Evolutionary conservation across 2,329 filamentous ascomycete species (phyloP).

Genomic region (Nannizzia gypsea): DNA sequence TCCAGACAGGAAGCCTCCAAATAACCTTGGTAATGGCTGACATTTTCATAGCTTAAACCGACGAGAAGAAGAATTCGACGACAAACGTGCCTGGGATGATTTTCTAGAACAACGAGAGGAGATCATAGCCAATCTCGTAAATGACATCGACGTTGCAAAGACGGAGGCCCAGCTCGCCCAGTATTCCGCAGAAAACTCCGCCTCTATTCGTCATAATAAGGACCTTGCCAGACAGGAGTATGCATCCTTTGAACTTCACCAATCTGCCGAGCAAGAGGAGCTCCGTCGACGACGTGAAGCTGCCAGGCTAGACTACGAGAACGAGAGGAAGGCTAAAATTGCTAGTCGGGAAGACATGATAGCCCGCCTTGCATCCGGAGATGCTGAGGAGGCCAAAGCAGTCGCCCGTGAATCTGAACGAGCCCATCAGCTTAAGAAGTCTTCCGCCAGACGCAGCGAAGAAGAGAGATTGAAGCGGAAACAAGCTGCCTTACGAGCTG

Average conservation of each 20-base stretch:
- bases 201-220: slow-evolving; percentile 43
- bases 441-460: slow-evolving; percentile 48
- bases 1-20: neutral
- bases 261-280: slow-evolving; percentile 53
- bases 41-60: slow-evolving; percentile 58
- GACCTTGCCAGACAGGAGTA: slow-evolving; percentile 38
- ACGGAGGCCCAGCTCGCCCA: slow-evolving; percentile 48
- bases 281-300: slow-evolving; percentile 51
- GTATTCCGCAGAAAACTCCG: slow-evolving; percentile 62
- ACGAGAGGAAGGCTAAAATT: slow-evolving; percentile 53
- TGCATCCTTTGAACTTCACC: slow-evolving; percentile 34
- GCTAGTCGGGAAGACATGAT: slow-evolving; percentile 58
- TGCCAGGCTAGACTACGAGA: slow-evolving; percentile 56
- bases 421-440: slow-evolving; percentile 57
- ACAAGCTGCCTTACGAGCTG: slow-evolving; percentile 27
- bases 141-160: slow-evolving; percentile 55
- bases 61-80: slow-evolving; percentile 80
- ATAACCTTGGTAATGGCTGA: neutral
- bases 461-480: slow-evolving; percentile 38
- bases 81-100: slow-evolving; percentile 73
- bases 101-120: slow-evolving; percentile 89
- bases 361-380: slow-evolving; percentile 53
- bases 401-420: slow-evolving; percentile 43
- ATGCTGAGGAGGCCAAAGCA: slow-evolving; percentile 46
- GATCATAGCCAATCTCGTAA: slow-evolving; percentile 77